These are phyloP conservation scores for Penicillium ochrochloron DNA, from an alignment of 495 filamentous ascomycete species.

Conservation along the genomic window DNA sequence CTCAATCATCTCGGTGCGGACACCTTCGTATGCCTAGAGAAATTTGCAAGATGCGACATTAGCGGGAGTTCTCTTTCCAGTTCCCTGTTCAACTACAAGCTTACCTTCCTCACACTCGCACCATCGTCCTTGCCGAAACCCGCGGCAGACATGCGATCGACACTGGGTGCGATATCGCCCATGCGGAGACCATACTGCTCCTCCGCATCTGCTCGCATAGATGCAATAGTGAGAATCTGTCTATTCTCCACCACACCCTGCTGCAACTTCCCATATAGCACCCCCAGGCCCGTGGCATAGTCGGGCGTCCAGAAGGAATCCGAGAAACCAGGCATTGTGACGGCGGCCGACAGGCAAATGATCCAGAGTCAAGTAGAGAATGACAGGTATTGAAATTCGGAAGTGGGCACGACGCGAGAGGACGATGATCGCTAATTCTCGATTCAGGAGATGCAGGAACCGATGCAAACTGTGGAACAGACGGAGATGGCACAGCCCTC, in stretches of 20 bases:
- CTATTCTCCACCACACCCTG: conserved; percentile 95
- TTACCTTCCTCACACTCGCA: conserved; percentile 90
- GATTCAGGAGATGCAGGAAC: neutral
- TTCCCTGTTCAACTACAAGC: neutral
- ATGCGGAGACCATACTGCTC: conserved; percentile 84
- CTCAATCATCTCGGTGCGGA: conserved; percentile 92
- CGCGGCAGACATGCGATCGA: conserved; percentile 73
- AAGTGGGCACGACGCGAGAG: neutral
- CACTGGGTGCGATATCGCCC: conserved; percentile 78
- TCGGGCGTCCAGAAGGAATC: conserved; percentile 96
- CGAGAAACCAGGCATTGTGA: conserved; percentile 80
- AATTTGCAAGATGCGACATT: conserved; percentile 3
- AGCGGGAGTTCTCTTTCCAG: neutral
- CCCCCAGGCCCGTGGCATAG: conserved; percentile 90
- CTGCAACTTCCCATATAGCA: conserved; percentile 95
- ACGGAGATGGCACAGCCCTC: conserved; percentile 14
- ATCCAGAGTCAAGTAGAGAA: conserved; percentile 13
- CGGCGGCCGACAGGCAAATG: conserved; percentile 9
- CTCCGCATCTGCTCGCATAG: conserved; percentile 95
- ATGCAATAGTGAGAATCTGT: conserved; percentile 87
- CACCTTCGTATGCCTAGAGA: conserved; percentile 87
- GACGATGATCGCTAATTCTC: neutral
- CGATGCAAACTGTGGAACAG: conserved; percentile 6
- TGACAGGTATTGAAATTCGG: neutral
- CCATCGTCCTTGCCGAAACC: conserved; percentile 95